Evolutionary conservation across 345 rosid species (phyloP).

Genomic region (Brassica incana): DNA sequence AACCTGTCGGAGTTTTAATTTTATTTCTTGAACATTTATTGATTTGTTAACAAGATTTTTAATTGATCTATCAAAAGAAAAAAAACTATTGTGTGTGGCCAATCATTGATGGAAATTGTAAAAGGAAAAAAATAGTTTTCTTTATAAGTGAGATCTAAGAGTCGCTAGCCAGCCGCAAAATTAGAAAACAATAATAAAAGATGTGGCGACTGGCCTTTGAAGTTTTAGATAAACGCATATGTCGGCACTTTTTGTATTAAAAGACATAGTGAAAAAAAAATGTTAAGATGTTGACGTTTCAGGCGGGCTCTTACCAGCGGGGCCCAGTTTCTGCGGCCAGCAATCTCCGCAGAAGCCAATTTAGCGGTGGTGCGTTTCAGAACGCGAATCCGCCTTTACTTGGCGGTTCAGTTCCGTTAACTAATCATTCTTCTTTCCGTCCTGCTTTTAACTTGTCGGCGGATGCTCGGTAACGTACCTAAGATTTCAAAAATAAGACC

Average conservation of each 20-base stretch:
- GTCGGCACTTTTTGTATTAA: not conserved
- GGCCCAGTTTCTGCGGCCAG: conserved; percentile 13
- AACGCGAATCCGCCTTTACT: conserved; percentile 31
- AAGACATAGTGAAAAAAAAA: not conserved
- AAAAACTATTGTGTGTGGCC: conserved; percentile 1
- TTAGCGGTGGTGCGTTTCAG: not conserved
- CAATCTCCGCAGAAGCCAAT: not conserved
- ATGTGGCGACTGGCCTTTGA: conserved; percentile 29
- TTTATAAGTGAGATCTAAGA: conserved; percentile 1
- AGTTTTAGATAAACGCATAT: not conserved
- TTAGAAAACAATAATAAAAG: not conserved
- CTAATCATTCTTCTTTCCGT: conserved; percentile 23
- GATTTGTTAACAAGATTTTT: no score
- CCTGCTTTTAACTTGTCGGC: not conserved
- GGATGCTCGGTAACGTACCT: conserved; percentile 23
- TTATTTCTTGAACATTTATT: not conserved
- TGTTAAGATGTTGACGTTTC: conserved; percentile 22
- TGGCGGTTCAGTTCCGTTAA: conserved; percentile 34
- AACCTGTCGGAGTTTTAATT: not conserved
- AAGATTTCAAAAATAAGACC: not conserved
- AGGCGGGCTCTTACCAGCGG: conserved; percentile 24
- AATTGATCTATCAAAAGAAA: not conserved
- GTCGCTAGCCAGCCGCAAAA: conserved; percentile 19
- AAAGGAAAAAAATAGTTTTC: not conserved
- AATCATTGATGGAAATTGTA: not conserved